Evolutionary conservation across 1,284 basidiomycete genomes (phyloP).

Genomic region (Boletus smithii): DNA sequence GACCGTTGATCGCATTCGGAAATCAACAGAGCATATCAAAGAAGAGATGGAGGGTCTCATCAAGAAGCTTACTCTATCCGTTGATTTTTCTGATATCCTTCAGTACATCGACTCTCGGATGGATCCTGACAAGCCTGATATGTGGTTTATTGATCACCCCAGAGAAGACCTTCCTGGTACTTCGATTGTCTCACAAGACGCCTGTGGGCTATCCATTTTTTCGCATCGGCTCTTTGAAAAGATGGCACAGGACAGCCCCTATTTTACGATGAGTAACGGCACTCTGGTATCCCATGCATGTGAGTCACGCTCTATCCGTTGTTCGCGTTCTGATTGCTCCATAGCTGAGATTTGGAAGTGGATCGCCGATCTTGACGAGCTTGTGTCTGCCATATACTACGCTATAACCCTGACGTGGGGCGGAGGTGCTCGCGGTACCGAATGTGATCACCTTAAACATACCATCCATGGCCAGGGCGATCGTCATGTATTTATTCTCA

Average conservation of each 20-base stretch:
- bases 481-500: slow-evolving; percentile 4
- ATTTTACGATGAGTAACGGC: too few species aligned
- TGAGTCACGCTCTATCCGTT: too few species aligned
- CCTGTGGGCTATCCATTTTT: fast-evolving
- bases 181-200: background rate
- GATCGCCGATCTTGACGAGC: slow-evolving; percentile 1
- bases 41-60: background rate
- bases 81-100: too few species aligned
- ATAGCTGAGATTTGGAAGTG: background rate
- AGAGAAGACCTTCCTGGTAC: slow-evolving; percentile 1
- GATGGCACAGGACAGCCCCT: background rate
- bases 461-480: slow-evolving; percentile 1
- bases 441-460: slow-evolving; percentile 9
- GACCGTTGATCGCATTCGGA: background rate
- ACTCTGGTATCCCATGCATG: background rate
- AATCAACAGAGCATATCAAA: background rate
- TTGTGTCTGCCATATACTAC: slow-evolving; percentile 7
- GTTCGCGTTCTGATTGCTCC: too few species aligned
- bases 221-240: background rate
- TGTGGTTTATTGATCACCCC: slow-evolving; percentile 6
- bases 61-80: background rate
- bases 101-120: slow-evolving; percentile 5
- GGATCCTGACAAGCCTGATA: background rate
- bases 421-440: slow-evolving; percentile 5
- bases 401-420: background rate